Percentiles rank a stretch among this genome's conserved stretches.
Evolutionary conservation across 768 basidiomycete species (phyloP).

Genomic region (Podaxis sp.): DNA sequence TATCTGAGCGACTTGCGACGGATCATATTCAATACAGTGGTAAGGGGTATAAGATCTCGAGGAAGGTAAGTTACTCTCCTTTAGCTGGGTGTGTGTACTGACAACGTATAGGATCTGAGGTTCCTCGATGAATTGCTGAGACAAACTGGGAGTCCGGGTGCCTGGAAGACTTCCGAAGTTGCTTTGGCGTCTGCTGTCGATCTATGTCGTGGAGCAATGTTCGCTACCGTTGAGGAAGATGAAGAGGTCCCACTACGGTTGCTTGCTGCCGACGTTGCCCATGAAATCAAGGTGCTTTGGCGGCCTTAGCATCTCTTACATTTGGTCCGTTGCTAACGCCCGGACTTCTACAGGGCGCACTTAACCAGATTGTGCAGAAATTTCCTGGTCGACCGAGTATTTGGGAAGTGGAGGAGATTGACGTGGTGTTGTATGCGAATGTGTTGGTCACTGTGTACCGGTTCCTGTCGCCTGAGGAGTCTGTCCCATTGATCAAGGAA

Average conservation of each 20-base stretch:
- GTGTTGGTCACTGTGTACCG: slow-evolving; percentile 72
- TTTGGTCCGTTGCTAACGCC: background rate
- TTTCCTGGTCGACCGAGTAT: slow-evolving; percentile 19
- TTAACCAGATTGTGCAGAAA: slow-evolving; percentile 5
- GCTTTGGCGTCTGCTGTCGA: slow-evolving; percentile 75
- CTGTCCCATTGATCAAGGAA: slow-evolving; percentile 54
- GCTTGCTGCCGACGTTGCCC: slow-evolving; percentile 70
- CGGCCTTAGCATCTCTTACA: background rate
- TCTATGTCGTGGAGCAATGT: slow-evolving; percentile 70
- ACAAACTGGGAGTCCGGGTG: slow-evolving; percentile 40
- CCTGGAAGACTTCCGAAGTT: slow-evolving; percentile 61
- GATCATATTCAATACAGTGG: slow-evolving; percentile 28
- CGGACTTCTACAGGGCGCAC: slow-evolving; percentile 20
- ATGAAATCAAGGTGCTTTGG: slow-evolving; percentile 69
- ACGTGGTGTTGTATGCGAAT: slow-evolving; percentile 75
- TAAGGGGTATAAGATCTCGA: slow-evolving; percentile 28
- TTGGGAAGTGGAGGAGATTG: slow-evolving; percentile 75
- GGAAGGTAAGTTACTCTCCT: slow-evolving; percentile 31
- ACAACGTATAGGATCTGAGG: slow-evolving; percentile 42
- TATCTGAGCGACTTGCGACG: slow-evolving; percentile 66
- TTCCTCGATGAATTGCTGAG: slow-evolving; percentile 65
- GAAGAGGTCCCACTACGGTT: slow-evolving; percentile 63
- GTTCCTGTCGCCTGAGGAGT: slow-evolving; percentile 63
- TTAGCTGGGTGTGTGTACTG: slow-evolving; percentile 1
- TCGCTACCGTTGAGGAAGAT: slow-evolving; percentile 33